Conservation (phyloP, 1,284 basidiomycete genomes). For the Cryptococcus sp. region DNA sequence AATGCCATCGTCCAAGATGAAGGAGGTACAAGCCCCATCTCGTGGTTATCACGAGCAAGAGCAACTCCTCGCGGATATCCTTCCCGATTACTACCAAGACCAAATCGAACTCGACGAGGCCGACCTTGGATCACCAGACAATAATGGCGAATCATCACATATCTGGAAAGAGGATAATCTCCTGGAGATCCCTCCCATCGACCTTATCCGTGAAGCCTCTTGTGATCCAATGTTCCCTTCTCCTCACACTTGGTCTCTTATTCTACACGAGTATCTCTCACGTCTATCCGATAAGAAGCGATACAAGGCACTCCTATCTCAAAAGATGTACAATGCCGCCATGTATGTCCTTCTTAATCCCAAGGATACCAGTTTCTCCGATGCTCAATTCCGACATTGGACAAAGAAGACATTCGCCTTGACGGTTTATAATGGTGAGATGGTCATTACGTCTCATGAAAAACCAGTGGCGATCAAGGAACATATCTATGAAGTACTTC, state of each 20-base stretch:
- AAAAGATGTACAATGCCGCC: constrained; percentile 62
- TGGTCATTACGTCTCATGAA: constrained; percentile 60
- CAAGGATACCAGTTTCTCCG: constrained; percentile 50
- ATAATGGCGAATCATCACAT: too few relatives aligned
- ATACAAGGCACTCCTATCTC: constrained; percentile 65
- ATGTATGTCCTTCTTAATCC: constrained; percentile 59
- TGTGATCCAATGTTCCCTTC: constrained; percentile 18
- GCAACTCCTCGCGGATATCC: too few relatives aligned
- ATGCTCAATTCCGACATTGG: constrained; percentile 70
- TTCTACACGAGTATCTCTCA: constrained; percentile 20
- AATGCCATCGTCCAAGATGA: not conserved
- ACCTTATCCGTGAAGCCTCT: not conserved
- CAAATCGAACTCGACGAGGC: too few relatives aligned
- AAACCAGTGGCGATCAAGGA: constrained; percentile 67
- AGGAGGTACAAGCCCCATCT: too few relatives aligned
- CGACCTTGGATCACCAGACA: too few relatives aligned
- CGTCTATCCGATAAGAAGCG: constrained; percentile 48
- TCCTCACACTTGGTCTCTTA: constrained; percentile 15
- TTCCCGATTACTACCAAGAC: too few relatives aligned
- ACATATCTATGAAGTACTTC: constrained; percentile 68
- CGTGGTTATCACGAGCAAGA: too few relatives aligned
- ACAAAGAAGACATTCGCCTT: constrained; percentile 69
- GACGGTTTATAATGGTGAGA: constrained; percentile 44
- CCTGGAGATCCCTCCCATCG: not conserved
- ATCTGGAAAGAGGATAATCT: not conserved